Conservation (phyloP, 75 land plant genomes). For the Cunninghamia lanceolata region DNA sequence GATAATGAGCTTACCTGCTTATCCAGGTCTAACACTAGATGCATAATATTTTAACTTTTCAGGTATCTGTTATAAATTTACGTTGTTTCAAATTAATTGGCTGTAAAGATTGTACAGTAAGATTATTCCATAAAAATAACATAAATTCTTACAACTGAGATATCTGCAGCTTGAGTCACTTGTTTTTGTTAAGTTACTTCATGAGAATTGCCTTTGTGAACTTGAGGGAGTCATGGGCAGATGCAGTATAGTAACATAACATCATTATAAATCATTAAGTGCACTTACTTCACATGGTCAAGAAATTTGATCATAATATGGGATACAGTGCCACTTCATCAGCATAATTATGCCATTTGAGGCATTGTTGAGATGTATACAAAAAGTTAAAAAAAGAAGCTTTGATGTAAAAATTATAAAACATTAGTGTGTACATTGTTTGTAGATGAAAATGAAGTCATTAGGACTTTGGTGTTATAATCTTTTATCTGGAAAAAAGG, state of each 20-base stretch:
- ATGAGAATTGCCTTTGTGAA: not conserved
- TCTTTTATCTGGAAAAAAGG: not conserved
- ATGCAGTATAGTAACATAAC: not conserved
- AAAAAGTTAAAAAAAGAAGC: not conserved
- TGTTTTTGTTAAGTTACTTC: not conserved
- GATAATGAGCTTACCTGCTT: conserved; percentile 87
- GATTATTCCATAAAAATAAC: not conserved
- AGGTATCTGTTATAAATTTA: not conserved
- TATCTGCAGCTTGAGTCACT: not conserved
- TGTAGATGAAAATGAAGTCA: not conserved
- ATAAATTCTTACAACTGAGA: not conserved
- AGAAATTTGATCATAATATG: not conserved
- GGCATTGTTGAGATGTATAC: not conserved
- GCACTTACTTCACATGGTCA: not conserved
- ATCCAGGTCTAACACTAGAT: conserved; percentile 81
- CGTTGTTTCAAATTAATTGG: not conserved
- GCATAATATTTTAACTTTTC: conserved; percentile 19
- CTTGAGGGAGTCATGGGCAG: not conserved
- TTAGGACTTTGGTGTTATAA: not conserved
- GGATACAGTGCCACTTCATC: not conserved
- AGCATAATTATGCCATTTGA: not conserved
- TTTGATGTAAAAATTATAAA: not conserved
- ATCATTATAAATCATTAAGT: not conserved
- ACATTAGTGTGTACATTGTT: not conserved
- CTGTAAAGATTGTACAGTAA: not conserved